A percentile compares a stretch with the other conserved stretches of the same genome.
phyloP scores from a whole-genome alignment of 2,329 filamentous ascomycete species.

The Epicoccum nigrum region DNA sequence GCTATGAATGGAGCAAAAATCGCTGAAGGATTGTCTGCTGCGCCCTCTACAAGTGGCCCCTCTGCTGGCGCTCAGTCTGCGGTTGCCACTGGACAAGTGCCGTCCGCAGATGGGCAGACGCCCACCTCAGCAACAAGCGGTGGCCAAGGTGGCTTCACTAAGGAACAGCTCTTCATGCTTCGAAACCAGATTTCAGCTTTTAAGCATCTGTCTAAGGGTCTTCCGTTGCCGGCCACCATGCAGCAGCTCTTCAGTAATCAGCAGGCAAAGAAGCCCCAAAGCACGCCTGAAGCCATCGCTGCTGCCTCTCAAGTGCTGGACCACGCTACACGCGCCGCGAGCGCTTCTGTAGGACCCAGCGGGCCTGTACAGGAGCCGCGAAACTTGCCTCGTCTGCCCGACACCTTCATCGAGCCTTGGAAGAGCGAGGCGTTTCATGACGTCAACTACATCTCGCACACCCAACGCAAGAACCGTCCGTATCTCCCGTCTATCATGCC shows the following conservation, averaged over 20 bases:
- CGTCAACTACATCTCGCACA: conserved; percentile 83
- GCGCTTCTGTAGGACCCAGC: conserved; percentile 50
- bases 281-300: conserved; percentile 48
- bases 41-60: conserved; percentile 30
- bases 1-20: conserved; percentile 56
- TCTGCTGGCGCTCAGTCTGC: conserved; percentile 32
- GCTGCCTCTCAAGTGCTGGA: conserved; percentile 59
- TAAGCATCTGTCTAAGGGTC: conserved; percentile 86
- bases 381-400: conserved; percentile 50
- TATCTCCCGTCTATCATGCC: conserved; percentile 90
- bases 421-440: conserved; percentile 53
- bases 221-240: conserved; percentile 76
- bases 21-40: conserved; percentile 31
- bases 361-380: conserved; percentile 43
- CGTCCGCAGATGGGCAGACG: conserved; percentile 50
- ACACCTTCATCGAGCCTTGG: conserved; percentile 59
- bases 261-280: conserved; percentile 63
- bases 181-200: conserved; percentile 90
- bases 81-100: conserved; percentile 32
- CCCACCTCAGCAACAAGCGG: conserved; percentile 37
- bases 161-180: conserved; percentile 78
- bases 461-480: conserved; percentile 73
- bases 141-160: conserved; percentile 40
- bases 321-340: conserved; percentile 52
- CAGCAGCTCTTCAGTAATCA: conserved; percentile 84